Evolutionary conservation across 352 stramenopile species (phyloP), one percentile per base, ranked within the genome.

Genomic region (Phytopythium helicoides): DNA sequence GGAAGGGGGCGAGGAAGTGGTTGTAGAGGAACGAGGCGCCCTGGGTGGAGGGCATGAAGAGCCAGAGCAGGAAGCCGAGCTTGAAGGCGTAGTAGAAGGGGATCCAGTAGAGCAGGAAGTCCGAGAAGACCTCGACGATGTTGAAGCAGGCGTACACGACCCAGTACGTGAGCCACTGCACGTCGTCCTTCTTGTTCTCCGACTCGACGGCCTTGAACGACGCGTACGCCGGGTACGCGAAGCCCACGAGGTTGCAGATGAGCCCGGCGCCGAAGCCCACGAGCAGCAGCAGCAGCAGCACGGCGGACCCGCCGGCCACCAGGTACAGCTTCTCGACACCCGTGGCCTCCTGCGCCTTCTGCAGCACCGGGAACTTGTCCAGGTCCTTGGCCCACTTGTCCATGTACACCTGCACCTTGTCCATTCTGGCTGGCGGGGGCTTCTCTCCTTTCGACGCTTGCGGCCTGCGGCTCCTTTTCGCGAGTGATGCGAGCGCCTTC

Each of bases 11-110:
- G 37, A 99, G 67, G 63, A 98, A 98, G 73, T 89, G 85, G 54
- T 92, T 89, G 73, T 98, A 99, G 25, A 99, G 71, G 72, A 98
- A 98, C 50, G 92, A 97, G 18, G 96, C 92, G 31, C 95, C 95
- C 55, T 94, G 74, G 35, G 94, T 98, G 66, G 96, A 96, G n/a
- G 95, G 96, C 63, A 98, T 87, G 78, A 99, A 98, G 31, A 97
- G 80, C 94, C 95, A 98, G 19, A 98, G 69, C 50, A 99, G 82
- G 76, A 99, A 98, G 44, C 93, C 95, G 21, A 99, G 62, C 83
- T 99, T 99, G 79, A 99, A 98, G 12, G 92, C 87, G 68, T 98
- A 98, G 78, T 98, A 99, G 71, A 98, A 98, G 15, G 96, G 96
- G 69, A 99, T 98, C 93, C 92, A 98, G 70, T 98, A 98, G 6